Conservation (phyloP, 306 rosid genomes). For the Sophora flavescens region DNA sequence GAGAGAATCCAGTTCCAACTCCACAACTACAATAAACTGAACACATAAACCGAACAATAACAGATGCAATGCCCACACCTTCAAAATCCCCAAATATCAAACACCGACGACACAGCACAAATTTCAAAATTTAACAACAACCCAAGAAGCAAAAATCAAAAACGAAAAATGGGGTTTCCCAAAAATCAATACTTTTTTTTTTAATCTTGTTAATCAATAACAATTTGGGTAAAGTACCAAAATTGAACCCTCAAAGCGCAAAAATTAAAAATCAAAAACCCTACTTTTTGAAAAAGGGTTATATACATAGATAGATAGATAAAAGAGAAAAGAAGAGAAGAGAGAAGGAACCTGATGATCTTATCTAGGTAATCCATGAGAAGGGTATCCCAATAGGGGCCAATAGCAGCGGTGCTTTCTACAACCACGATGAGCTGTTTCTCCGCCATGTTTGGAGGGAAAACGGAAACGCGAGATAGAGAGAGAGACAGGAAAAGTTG, state of each 20-base stretch:
- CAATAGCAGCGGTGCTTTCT: constrained; percentile 89
- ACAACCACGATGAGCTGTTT: constrained; percentile 83
- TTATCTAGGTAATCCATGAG: constrained; percentile 77
- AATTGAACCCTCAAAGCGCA: not conserved
- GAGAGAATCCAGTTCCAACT: constrained; percentile 21
- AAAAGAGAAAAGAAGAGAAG: not conserved
- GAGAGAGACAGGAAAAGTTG: not conserved
- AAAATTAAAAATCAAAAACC: not conserved
- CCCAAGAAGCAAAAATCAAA: not conserved
- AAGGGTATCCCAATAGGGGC: constrained; percentile 75
- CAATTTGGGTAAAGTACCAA: not conserved
- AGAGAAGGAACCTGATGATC: constrained; percentile 63
- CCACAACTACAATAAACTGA: not conserved
- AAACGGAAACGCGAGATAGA: not conserved
- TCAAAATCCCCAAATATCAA: not conserved
- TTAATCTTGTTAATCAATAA: not conserved
- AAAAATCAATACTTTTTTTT: not conserved
- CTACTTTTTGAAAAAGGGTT: not conserved
- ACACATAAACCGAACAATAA: not conserved
- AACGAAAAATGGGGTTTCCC: not conserved
- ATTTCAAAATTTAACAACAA: not conserved
- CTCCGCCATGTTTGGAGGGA: constrained; percentile 62
- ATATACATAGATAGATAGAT: not conserved
- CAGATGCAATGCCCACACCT: not conserved
- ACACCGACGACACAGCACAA: not conserved